These are phyloP conservation scores for Petasospora fabianii DNA, from an alignment of 1,139 yeast genomes.

Conservation along the genomic window DNA sequence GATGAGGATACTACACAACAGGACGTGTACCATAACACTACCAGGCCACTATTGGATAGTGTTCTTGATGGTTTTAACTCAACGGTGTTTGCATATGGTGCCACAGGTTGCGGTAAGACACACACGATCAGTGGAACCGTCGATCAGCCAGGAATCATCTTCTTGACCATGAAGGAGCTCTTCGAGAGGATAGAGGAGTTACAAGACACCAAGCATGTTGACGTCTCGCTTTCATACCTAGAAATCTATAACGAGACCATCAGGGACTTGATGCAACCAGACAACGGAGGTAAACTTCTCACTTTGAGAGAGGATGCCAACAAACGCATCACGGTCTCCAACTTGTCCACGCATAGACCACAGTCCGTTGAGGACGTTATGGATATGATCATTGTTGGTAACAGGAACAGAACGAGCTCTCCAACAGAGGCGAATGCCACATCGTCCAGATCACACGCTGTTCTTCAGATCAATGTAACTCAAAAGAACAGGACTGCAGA, in stretches of 20 bases:
- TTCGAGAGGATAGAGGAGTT: constrained; percentile 55
- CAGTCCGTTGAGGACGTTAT: constrained; percentile 69
- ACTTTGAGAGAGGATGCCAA: constrained; percentile 70
- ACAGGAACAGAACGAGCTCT: constrained; percentile 71
- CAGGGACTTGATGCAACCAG: constrained; percentile 68
- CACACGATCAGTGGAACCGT: constrained; percentile 82
- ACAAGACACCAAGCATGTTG: constrained; percentile 53
- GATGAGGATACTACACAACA: constrained; percentile 62
- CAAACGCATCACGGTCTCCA: constrained; percentile 67
- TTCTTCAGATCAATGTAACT: constrained; percentile 71
- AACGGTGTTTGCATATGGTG: constrained; percentile 95
- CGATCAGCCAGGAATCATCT: constrained; percentile 75
- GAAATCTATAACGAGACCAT: constrained; percentile 92
- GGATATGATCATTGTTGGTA: constrained; percentile 73
- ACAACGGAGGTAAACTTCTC: constrained; percentile 38
- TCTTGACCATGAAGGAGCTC: constrained; percentile 72
- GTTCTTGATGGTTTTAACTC: constrained; percentile 84
- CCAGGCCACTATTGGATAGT: constrained; percentile 68
- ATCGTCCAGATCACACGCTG: constrained; percentile 91
- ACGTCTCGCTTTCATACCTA: constrained; percentile 66
- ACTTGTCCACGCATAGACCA: constrained; percentile 65
- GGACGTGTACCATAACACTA: constrained; percentile 63
- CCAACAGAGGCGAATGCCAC: constrained; percentile 91
- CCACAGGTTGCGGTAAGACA: constrained; percentile 98
- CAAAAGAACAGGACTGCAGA: constrained; percentile 63